phyloP scores from a whole-genome alignment of 495 filamentous ascomycete species.

The Xylaria sp. region DNA sequence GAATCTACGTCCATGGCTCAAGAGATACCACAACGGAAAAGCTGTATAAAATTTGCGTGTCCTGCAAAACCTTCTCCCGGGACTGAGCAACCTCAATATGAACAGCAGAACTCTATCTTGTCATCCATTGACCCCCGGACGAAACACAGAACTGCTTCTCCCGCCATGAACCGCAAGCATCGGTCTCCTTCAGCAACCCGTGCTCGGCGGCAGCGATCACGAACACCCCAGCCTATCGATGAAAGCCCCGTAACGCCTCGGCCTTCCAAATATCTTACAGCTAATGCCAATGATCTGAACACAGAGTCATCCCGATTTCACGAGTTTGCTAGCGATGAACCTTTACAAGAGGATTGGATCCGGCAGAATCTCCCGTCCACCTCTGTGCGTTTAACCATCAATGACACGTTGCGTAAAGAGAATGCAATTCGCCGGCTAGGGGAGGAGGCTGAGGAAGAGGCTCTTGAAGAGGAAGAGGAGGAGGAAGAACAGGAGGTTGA shows the following conservation, averaged over 20 bases:
- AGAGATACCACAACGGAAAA: conserved; percentile 48
- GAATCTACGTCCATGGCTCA: conserved; percentile 34
- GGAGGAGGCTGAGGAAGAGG: conserved; percentile 91
- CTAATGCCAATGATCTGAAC: conserved; percentile 63
- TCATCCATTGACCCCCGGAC: conserved; percentile 32
- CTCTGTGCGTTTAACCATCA: conserved; percentile 76
- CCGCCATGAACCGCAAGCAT: conserved; percentile 48
- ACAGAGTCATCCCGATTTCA: conserved; percentile 81
- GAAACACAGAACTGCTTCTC: conserved; percentile 39
- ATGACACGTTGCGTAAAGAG: conserved; percentile 90
- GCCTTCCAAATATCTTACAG: conserved; percentile 54
- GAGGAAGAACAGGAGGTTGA: conserved; percentile 64
- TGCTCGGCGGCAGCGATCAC: conserved; percentile 56
- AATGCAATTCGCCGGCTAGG: conserved; percentile 84
- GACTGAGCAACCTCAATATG: conserved; percentile 32
- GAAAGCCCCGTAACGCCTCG: conserved; percentile 44
- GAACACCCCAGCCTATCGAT: conserved; percentile 46
- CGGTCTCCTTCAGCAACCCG: conserved; percentile 51
- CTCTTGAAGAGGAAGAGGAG: conserved; percentile 71
- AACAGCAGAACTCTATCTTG: conserved; percentile 31
- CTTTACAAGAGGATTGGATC: conserved; percentile 87
- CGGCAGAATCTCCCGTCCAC: conserved; percentile 65
- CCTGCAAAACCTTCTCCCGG: conserved; percentile 35
- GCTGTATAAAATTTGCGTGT: conserved; percentile 62
- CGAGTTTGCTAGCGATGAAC: conserved; percentile 85